These are phyloP conservation scores for Candida quercuum DNA, from an alignment of 805 yeast species.

Conservation along the genomic window DNA sequence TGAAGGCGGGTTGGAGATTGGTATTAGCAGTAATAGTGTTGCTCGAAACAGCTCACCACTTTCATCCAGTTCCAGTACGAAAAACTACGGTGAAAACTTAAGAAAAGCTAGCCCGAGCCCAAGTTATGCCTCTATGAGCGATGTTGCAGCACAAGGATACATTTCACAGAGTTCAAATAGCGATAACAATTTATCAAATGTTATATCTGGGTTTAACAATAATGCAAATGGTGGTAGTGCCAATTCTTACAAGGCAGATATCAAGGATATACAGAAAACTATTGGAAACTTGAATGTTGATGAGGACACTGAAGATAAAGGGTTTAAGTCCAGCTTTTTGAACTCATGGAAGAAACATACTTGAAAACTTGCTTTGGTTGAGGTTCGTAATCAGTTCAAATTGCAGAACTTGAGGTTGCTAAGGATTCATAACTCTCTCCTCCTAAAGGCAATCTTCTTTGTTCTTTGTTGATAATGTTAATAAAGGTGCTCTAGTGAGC, in stretches of 20 bases:
- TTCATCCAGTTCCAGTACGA: conserved; percentile 1
- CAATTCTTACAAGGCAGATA: neutral
- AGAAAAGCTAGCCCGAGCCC: conserved; percentile 24
- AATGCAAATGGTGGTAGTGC: neutral
- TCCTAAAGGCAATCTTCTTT: too few relatives aligned
- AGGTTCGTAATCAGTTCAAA: too few relatives aligned
- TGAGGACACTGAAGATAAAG: conserved; percentile 4
- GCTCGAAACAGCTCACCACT: conserved; percentile 3
- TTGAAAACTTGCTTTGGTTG: too few relatives aligned
- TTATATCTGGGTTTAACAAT: conserved; percentile 2
- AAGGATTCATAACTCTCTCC: too few relatives aligned
- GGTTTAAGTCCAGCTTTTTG: conserved; percentile 13
- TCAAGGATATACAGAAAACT: conserved; percentile 17
- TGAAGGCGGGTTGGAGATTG: neutral
- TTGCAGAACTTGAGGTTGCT: too few relatives aligned
- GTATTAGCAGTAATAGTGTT: neutral
- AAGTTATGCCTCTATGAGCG: conserved; percentile 42
- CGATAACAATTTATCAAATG: conserved; percentile 4
- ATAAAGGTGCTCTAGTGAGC: too few relatives aligned
- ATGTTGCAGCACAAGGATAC: conserved; percentile 43
- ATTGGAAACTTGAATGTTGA: conserved; percentile 11
- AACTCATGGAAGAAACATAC: conserved; percentile 21
- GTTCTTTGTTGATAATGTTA: too few relatives aligned
- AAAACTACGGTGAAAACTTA: conserved; percentile 3
- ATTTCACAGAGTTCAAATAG: conserved; percentile 21